These are phyloP conservation scores for Tuber indicum DNA, from an alignment of 495 filamentous ascomycete genomes.

Conservation along the genomic window DNA sequence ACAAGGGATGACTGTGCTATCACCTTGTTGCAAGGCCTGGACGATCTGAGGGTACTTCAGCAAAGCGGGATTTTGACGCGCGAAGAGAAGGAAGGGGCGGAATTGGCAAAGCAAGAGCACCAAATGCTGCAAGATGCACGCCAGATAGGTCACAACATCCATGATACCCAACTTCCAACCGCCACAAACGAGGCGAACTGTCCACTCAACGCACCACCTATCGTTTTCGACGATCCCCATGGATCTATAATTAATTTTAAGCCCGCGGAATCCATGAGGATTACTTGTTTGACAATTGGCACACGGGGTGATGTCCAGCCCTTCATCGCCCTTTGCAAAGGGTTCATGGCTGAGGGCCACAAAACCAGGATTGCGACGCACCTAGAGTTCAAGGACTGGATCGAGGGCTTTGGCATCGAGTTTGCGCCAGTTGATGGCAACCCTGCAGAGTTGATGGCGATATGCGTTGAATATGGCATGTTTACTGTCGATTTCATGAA, in stretches of 20 bases:
- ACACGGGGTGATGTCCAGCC: constrained; percentile 95
- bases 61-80: constrained; percentile 64
- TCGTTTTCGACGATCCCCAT: constrained; percentile 84
- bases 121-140: constrained; percentile 74
- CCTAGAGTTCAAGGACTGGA: constrained; percentile 79
- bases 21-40: constrained; percentile 68
- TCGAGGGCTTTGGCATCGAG: constrained; percentile 84
- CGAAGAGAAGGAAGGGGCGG: constrained; percentile 63
- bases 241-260: constrained; percentile 95
- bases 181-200: constrained; percentile 47
- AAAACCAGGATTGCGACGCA: constrained; percentile 85
- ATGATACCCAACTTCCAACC: constrained; percentile 55
- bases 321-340: constrained; percentile 94
- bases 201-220: constrained; percentile 55
- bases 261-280: constrained; percentile 68
- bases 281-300: constrained; percentile 93
- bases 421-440: constrained; percentile 84
- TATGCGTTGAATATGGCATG: constrained; percentile 96
- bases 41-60: constrained; percentile 62
- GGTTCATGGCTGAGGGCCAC: constrained; percentile 80
- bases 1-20: constrained; percentile 81
- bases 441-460: constrained; percentile 86
- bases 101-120: constrained; percentile 75
- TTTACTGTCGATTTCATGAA: constrained; percentile 88
- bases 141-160: constrained; percentile 53